Percentiles rank a stretch among this genome's conserved stretches.
These are phyloP conservation scores for Trichophaea hybrida DNA, from an alignment of 2,329 filamentous ascomycete species.

Conservation along the genomic window DNA sequence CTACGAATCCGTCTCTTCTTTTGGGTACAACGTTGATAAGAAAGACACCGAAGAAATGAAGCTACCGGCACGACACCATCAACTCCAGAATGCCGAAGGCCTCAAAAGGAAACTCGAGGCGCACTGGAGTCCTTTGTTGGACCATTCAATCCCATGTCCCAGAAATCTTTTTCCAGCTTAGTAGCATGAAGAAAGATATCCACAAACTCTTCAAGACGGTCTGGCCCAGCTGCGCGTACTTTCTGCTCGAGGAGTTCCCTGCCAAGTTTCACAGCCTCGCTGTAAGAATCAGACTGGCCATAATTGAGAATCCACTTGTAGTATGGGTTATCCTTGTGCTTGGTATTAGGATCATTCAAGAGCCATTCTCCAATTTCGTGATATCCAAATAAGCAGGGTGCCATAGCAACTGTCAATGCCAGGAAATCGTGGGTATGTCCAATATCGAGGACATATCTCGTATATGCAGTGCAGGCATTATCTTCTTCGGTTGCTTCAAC, in stretches of 20 bases:
- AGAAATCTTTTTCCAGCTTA: conserved; percentile 38
- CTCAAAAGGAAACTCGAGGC: too few species aligned
- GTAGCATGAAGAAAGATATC: conserved; percentile 79
- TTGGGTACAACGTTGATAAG: too few species aligned
- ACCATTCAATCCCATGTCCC: conserved; percentile 2
- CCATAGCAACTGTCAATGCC: conserved; percentile 67
- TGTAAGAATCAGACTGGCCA: conserved; percentile 57
- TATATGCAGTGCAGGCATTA: conserved; percentile 65
- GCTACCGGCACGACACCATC: too few species aligned
- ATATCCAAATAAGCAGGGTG: conserved; percentile 85
- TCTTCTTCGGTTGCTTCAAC: conserved; percentile 58
- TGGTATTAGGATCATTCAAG: conserved; percentile 36
- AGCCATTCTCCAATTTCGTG: conserved; percentile 62
- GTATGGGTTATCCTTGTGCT: conserved; percentile 50
- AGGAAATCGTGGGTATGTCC: conserved; percentile 80
- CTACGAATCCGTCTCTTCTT: too few species aligned
- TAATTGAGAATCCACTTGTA: conserved; percentile 91
- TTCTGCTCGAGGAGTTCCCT: conserved; percentile 61
- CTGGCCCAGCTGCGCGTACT: conserved; percentile 56
- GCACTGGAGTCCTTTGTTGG: not conserved
- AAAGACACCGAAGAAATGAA: too few species aligned
- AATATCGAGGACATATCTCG: conserved; percentile 73
- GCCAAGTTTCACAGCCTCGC: conserved; percentile 54
- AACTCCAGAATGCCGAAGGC: too few species aligned
- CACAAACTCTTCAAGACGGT: conserved; percentile 65